Evolutionary conservation across 352 stramenopile genomes (phyloP), one percentile per base, ranked within the genome.

Genomic region (Globisporangium yorkense): DNA sequence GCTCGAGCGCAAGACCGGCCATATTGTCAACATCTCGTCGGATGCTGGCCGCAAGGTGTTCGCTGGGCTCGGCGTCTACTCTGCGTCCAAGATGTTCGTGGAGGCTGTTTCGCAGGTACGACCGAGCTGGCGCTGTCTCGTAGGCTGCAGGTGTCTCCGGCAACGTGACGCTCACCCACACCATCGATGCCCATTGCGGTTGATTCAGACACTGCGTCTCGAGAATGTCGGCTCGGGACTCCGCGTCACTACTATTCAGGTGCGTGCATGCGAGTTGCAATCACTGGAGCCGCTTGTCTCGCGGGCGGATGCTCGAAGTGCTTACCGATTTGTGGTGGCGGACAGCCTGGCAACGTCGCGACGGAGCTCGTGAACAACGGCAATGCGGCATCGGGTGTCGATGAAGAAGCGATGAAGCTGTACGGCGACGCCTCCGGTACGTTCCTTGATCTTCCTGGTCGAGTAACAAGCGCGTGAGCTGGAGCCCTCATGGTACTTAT

Each of bases 21-120:
- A 95, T 59, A 93, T 95, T 57, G 74, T 95, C 51, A 92, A 92
- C 66, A 92, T 93, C 61, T 91, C 84, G n/a, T 94, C 82, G 10
- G 85, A 94, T 24, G 85, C 85, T 37, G 85, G 85, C 8, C 80
- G 84, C 45, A 88, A 88, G 43, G 72, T 88, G 16, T 96, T 96
- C 57, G 63, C 78, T 35, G 86, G 77, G n/a, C 63, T 96, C 27
- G 88, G 84, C 9, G 80, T 96, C 35, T 96, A 96, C 65, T 96
- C 82, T 46, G 88, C 81, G 45, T 95, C 87, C 33, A 97, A 98
- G 65, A 90, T 89, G 65, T 97, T 98, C 52, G 70, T 97, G n/a
- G 90, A 98, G 65, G 87, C 78, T 35, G 72, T 98, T 1, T 93
- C 75, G 10, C 80, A 97, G 70, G 60, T 66, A 18, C 35, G 24